Base-by-base conservation (phyloP, 306 rosid species). In the Dryas alaskensis region DNA sequence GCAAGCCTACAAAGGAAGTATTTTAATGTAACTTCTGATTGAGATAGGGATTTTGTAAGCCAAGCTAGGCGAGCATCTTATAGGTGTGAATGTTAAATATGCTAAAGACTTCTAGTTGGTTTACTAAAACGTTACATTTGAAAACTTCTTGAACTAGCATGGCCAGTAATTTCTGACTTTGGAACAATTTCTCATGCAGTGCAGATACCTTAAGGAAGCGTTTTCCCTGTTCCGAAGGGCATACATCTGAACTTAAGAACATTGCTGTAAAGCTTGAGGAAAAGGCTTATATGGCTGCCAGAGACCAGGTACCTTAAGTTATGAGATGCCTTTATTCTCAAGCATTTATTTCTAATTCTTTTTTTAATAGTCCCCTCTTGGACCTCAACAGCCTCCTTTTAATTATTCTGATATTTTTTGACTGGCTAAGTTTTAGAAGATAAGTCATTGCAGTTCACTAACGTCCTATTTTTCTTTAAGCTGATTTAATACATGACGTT, bases 101-200 rank as follows among this genome's bases (percentile, higher is more conserved):
- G 61, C 19, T 55, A 19, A 55, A 19, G 61, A 55, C 9, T 22
- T 48, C 44, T 27, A 4, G 39, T 16, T 16, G 19, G 62, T 31
- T 27, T 50, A 50, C 60, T 1, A 49, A 27, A 13, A 67, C 6
- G 11, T 31, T 49, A 14, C 68, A 67, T 16, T 27, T 53, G 17
- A 27, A 4, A 8, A 27, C 14, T 67, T 14, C 13, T 50, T 5
- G 16, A 14, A 10, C 16, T 16, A 17, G 8, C 72, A 67, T 27
- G 61, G 17, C 61, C 3, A 10, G 17, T 68, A 44, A 31, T 14
- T 51, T 37, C 39, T 53, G 40, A n/a, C 63, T 40, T 7, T 0
- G 7, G 45, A 42, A 53, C 16, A 53, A 69, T 69, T 53, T 54
- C 13, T 70, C 40, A 14, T 70, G 75, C 65, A 70, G 75, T 70